Evolutionary conservation across 2,329 filamentous ascomycete genomes (phyloP).

Genomic region (Hypoxylon sp.): DNA sequence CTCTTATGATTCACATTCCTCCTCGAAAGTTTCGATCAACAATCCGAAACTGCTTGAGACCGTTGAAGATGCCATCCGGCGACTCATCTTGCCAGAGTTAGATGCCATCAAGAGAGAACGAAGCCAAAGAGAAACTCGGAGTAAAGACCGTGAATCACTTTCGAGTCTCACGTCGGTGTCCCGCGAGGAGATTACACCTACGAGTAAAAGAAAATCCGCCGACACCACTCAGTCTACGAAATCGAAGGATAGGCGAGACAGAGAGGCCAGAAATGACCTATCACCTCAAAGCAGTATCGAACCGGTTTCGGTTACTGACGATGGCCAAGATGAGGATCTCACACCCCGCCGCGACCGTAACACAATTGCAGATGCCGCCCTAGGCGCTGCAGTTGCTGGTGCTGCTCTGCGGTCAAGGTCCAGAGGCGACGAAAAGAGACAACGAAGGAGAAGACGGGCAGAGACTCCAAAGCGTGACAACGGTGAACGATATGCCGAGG

Average conservation of each 20-base stretch:
- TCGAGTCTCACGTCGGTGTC: conserved; percentile 71
- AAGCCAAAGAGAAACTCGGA: conserved; percentile 77
- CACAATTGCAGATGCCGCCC: conserved; percentile 56
- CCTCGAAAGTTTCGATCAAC: conserved; percentile 81
- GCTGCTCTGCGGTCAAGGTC: conserved; percentile 61
- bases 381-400: conserved; percentile 62
- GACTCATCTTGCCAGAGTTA: conserved; percentile 90
- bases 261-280: conserved; percentile 70
- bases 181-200: conserved; percentile 66
- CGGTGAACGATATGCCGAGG: conserved; percentile 64
- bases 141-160: conserved; percentile 70
- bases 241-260: conserved; percentile 63
- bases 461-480: conserved; percentile 66
- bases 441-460: conserved; percentile 67
- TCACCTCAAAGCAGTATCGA: conserved; percentile 66
- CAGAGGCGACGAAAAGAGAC: conserved; percentile 63
- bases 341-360: conserved; percentile 64
- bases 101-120: conserved; percentile 93
- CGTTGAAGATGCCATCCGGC: conserved; percentile 92
- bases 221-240: conserved; percentile 68
- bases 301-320: conserved; percentile 63
- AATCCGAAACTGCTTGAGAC: conserved; percentile 92
- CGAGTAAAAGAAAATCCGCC: conserved; percentile 67
- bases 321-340: conserved; percentile 59
- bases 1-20: conserved; percentile 70